Percentiles rank a stretch among this genome's conserved stretches.
Conservation (phyloP, 2,329 filamentous ascomycete species). For the Fusarium sp. region DNA sequence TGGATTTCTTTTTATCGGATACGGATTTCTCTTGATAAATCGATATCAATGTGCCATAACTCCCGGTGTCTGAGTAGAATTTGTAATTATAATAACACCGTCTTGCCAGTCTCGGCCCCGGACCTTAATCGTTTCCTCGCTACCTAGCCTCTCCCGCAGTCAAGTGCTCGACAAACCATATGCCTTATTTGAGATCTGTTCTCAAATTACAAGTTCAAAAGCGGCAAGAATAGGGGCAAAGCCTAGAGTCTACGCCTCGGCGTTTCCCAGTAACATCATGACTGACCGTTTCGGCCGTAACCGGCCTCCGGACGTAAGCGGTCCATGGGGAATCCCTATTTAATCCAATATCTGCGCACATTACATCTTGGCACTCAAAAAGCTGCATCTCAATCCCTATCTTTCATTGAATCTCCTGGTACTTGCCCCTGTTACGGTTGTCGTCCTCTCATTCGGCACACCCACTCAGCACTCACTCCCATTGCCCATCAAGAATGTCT, state of each 20-base stretch:
- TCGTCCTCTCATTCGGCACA: background rate
- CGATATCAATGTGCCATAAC: background rate
- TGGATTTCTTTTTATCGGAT: constrained; percentile 4
- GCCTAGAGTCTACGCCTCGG: background rate
- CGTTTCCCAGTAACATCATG: background rate
- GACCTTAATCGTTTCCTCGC: no score
- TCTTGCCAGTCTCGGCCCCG: background rate
- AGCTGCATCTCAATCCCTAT: background rate
- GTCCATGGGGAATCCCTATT: background rate
- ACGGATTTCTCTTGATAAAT: background rate
- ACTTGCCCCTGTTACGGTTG: background rate
- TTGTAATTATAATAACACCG: background rate
- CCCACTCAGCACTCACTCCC: background rate
- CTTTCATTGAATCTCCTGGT: background rate
- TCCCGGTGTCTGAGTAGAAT: background rate
- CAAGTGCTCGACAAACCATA: background rate
- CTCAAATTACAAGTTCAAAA: background rate
- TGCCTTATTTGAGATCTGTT: background rate
- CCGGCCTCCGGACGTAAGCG: constrained; percentile 2
- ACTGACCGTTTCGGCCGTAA: background rate
- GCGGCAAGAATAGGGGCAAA: background rate
- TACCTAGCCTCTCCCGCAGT: background rate
- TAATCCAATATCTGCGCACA: background rate
- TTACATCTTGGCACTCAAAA: background rate
- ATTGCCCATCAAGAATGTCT: background rate